Percentiles rank a stretch among this genome's conserved stretches.
These are phyloP conservation scores for Vitis cinerea DNA, from an alignment of 164 flowering plant species.

Conservation along the genomic window DNA sequence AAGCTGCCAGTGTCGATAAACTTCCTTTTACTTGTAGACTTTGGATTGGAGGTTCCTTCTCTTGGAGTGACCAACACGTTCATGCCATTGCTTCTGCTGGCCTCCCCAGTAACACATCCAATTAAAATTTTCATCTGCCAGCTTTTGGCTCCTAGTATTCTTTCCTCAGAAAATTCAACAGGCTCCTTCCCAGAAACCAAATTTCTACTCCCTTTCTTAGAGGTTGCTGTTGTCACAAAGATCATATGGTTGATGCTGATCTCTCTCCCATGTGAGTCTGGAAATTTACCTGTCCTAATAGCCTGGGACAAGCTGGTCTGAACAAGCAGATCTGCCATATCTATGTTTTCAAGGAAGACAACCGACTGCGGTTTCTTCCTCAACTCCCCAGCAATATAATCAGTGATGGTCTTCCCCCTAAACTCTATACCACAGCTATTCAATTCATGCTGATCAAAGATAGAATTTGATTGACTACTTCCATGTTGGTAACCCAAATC, in stretches of 20 bases:
- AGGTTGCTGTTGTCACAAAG: constrained; percentile 12
- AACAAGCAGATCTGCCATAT: constrained; percentile 18
- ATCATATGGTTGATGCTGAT: constrained; percentile 14
- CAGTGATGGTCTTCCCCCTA: constrained; percentile 22
- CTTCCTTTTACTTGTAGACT: constrained; percentile 4
- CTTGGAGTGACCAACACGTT: constrained; percentile 1
- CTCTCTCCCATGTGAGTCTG: constrained; percentile 27
- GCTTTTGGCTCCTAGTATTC: constrained; percentile 13
- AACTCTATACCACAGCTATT: not conserved
- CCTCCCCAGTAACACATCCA: not conserved
- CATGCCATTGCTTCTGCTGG: not conserved
- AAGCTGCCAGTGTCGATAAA: not conserved
- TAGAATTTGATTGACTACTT: constrained; percentile 11
- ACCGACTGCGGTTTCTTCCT: constrained; percentile 15
- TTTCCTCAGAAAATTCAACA: constrained; percentile 12
- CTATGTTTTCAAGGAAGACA: constrained; percentile 22
- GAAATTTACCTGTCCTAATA: constrained; percentile 16
- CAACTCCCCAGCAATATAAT: constrained; percentile 14
- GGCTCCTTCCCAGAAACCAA: not conserved
- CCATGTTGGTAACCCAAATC: constrained; percentile 17
- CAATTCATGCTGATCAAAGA: constrained; percentile 12
- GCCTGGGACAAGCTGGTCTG: constrained; percentile 24
- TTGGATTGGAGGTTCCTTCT: constrained; percentile 4
- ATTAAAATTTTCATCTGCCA: constrained; percentile 16
- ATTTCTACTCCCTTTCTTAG: not conserved